phyloP scores from a whole-genome alignment of 805 yeast genomes.

The Spathaspora boniae region DNA sequence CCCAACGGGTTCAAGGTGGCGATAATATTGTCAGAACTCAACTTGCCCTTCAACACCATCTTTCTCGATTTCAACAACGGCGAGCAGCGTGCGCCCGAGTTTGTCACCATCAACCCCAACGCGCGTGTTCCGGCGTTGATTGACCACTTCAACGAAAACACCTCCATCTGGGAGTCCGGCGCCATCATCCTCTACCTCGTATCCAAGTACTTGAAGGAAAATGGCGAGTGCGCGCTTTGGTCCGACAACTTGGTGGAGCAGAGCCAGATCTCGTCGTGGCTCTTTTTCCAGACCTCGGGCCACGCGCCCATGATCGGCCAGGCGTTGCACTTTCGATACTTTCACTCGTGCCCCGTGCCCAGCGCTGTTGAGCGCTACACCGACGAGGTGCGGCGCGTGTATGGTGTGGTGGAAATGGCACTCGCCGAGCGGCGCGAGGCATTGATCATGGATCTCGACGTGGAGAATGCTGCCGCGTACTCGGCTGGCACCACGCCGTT shows the following conservation, averaged over 20 bases:
- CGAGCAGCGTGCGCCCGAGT: conserved; percentile 92
- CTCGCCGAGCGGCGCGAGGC: conserved; percentile 90
- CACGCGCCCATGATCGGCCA: conserved; percentile 99
- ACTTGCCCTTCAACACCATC: conserved; percentile 73
- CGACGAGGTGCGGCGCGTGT: conserved; percentile 89
- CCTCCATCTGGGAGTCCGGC: conserved; percentile 93
- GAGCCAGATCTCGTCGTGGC: conserved; percentile 82
- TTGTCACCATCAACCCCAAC: conserved; percentile 90
- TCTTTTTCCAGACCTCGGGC: conserved; percentile 93
- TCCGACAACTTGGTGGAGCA: conserved; percentile 75
- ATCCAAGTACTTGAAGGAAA: conserved; percentile 59
- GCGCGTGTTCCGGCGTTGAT: conserved; percentile 94
- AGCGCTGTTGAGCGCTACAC: conserved; percentile 88
- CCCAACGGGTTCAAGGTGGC: conserved; percentile 97
- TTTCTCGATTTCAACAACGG: conserved; percentile 83
- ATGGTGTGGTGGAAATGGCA: conserved; percentile 93
- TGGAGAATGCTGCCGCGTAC: conserved; percentile 83
- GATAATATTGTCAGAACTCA: conserved; percentile 79
- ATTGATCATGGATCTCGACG: conserved; percentile 81
- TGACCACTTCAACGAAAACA: conserved; percentile 78
- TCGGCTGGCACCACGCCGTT: conserved; percentile 85
- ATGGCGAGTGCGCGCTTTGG: conserved; percentile 73
- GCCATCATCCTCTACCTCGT: conserved; percentile 84
- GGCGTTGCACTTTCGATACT: conserved; percentile 89
- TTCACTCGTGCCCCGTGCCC: conserved; percentile 81